phyloP scores from a whole-genome alignment of 78 protist genomes.

The Pelomyxa schiedti region DNA sequence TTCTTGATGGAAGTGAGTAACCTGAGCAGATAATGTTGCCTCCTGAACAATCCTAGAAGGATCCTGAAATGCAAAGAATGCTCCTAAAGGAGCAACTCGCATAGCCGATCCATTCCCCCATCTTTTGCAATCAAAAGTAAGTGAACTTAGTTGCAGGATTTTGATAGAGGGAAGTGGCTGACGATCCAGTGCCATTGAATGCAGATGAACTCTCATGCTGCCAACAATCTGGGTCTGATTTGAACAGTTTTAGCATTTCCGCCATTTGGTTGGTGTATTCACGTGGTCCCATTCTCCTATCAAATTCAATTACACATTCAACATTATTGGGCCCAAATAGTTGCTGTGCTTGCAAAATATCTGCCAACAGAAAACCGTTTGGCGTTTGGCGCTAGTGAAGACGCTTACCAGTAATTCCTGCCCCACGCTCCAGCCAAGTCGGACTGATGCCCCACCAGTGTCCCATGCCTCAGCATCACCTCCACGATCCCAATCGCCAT shows the following conservation, averaged over 20 bases:
- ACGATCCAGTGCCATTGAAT: too few relatives aligned
- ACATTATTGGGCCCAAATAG: too few relatives aligned
- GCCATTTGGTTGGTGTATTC: not conserved
- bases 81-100: not conserved
- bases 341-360: too few relatives aligned
- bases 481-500: not conserved
- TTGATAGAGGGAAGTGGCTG: too few relatives aligned
- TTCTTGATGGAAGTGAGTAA: not conserved
- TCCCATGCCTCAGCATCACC: not conserved
- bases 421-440: not conserved
- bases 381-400: too few relatives aligned
- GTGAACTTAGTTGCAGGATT: too few relatives aligned
- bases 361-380: too few relatives aligned
- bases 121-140: too few relatives aligned
- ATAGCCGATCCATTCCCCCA: not conserved
- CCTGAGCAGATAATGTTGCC: not conserved
- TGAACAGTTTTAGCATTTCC: not conserved
- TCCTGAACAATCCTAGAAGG: not conserved
- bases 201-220: too few relatives aligned
- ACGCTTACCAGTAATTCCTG: not conserved
- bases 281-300: not conserved
- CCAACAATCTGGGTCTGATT: too few relatives aligned
- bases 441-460: not conserved
- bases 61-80: not conserved
- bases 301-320: too few relatives aligned